Evolutionary conservation across 495 filamentous ascomycete genomes (phyloP).

Genomic region (Emericellopsis terricola): DNA sequence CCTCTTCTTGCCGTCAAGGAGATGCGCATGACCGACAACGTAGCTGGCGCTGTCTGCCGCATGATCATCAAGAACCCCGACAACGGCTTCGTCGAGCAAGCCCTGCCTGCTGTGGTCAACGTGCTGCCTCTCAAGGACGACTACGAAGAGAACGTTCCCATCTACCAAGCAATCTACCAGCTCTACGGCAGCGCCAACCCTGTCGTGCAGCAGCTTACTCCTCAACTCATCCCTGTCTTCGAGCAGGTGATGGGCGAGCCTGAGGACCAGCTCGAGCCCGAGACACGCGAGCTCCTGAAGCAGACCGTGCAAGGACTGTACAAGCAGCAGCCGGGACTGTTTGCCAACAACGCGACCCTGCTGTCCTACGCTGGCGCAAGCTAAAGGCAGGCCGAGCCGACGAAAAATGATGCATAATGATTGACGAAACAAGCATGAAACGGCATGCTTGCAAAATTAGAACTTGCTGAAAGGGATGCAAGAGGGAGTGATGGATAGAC

Average conservation of each 20-base stretch:
- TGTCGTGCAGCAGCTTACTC: conserved; percentile 58
- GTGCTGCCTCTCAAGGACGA: conserved; percentile 84
- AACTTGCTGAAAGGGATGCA: background rate
- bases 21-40: conserved; percentile 76
- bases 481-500: background rate
- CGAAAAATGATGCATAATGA: background rate
- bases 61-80: conserved; percentile 79
- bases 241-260: conserved; percentile 62
- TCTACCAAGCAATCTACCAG: conserved; percentile 73
- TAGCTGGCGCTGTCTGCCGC: conserved; percentile 77
- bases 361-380: conserved; percentile 14
- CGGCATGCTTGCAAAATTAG: background rate
- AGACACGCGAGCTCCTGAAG: conserved; percentile 38
- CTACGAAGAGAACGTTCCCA: conserved; percentile 87
- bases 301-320: conserved; percentile 10
- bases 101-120: conserved; percentile 61
- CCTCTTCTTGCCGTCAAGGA: conserved; percentile 57
- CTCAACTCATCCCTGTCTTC: conserved; percentile 60
- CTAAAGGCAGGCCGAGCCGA: conserved; percentile 5
- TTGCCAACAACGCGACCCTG: conserved; percentile 11
- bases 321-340: conserved; percentile 13
- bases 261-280: conserved; percentile 66
- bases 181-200: conserved; percentile 61
- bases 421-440: background rate
- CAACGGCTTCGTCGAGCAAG: conserved; percentile 57